Conservation (phyloP, 371 early-diverging fungal genomes). For the Fennellomyces sp. region DNA sequence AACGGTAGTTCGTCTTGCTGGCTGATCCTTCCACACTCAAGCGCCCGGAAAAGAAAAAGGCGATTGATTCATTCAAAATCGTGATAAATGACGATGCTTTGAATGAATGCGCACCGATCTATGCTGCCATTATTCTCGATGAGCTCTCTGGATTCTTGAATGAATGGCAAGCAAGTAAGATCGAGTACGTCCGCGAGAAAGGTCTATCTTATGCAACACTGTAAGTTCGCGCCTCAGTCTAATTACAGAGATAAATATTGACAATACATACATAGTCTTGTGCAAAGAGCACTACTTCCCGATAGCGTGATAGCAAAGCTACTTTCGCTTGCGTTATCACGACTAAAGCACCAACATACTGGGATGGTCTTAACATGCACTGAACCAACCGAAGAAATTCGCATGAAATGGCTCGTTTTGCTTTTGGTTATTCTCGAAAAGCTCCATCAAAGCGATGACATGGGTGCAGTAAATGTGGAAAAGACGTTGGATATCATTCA, state of each 20-base stretch:
- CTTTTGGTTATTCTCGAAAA: background rate
- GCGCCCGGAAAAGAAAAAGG: slow-evolving; percentile 1
- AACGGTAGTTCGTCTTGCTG: background rate
- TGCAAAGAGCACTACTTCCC: background rate
- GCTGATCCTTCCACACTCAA: slow-evolving; percentile 6
- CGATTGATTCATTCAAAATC: background rate
- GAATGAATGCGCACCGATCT: background rate
- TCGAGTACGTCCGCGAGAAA: slow-evolving; percentile 9
- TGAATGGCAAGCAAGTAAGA: slow-evolving; percentile 3
- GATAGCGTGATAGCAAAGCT: background rate
- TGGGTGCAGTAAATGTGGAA: background rate
- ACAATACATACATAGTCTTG: background rate
- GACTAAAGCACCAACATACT: background rate
- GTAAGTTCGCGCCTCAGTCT: background rate
- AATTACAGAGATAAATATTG: background rate
- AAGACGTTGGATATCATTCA: background rate
- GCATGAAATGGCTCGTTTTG: slow-evolving; percentile 1
- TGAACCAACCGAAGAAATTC: slow-evolving; percentile 5
- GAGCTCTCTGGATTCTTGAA: background rate
- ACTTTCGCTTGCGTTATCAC: background rate
- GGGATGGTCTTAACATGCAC: background rate
- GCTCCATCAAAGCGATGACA: background rate
- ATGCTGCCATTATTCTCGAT: background rate
- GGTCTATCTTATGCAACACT: background rate
- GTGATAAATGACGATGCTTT: background rate